Conservation (phyloP, 345 rosid species). For the Murraya koenigii region DNA sequence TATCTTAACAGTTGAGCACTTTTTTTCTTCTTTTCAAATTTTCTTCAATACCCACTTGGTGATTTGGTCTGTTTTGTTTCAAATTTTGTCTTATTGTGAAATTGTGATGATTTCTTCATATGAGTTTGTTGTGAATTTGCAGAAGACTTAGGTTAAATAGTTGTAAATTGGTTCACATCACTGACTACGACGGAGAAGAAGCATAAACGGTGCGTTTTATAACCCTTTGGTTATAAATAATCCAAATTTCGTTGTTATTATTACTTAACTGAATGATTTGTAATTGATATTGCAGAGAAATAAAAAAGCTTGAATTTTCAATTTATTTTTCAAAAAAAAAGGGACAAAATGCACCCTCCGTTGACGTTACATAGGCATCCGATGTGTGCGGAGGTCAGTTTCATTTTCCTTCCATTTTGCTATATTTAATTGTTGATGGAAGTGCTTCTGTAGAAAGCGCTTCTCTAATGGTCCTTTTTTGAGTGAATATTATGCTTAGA, state of each 20-base stretch:
- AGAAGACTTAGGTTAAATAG: too few species aligned
- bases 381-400: conserved; percentile 84
- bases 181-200: not conserved
- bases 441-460: not conserved
- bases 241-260: not conserved
- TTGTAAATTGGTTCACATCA: too few species aligned
- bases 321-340: not conserved
- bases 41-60: conserved; percentile 11
- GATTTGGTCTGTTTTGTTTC: not conserved
- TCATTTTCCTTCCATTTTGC: not conserved
- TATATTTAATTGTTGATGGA: not conserved
- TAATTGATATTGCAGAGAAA: not conserved
- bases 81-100: not conserved
- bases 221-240: not conserved
- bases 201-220: not conserved
- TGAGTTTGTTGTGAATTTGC: conserved; percentile 12
- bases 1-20: not conserved
- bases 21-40: conserved; percentile 6
- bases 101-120: conserved; percentile 16
- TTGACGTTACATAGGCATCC: conserved; percentile 88
- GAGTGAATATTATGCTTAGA: not conserved
- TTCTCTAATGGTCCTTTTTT: not conserved
- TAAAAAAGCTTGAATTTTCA: not conserved
- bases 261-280: not conserved
- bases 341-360: conserved; percentile 85